A percentile compares a stretch with the other conserved stretches of the same genome.
These are phyloP conservation scores for Rhynchosporium agropyri DNA, from an alignment of 2,329 filamentous ascomycete genomes.

Conservation along the genomic window DNA sequence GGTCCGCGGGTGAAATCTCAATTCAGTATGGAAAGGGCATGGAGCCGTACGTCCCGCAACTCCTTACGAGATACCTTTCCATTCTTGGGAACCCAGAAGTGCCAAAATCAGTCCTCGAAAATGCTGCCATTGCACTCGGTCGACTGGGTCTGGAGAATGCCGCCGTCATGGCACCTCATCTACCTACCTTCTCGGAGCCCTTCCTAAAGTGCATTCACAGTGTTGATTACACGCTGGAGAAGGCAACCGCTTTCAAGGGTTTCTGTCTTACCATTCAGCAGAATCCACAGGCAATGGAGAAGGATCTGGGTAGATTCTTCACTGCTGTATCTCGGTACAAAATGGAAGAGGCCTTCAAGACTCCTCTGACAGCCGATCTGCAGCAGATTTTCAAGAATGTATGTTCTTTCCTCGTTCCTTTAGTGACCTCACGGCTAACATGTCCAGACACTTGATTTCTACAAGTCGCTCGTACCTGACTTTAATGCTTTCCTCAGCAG, in stretches of 20 bases:
- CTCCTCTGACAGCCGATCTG: slow-evolving; percentile 39
- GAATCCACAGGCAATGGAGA: slow-evolving; percentile 92
- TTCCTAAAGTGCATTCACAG: slow-evolving; percentile 83
- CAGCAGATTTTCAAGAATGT: slow-evolving; percentile 41
- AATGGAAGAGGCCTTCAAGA: slow-evolving; percentile 56
- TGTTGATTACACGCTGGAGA: slow-evolving; percentile 88
- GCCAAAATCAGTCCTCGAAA: slow-evolving; percentile 85
- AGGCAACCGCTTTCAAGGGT: slow-evolving; percentile 88
- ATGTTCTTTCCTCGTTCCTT: slow-evolving; percentile 24
- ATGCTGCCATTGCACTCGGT: slow-evolving; percentile 90
- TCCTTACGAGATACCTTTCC: slow-evolving; percentile 75
- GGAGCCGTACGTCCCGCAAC: slow-evolving; percentile 73
- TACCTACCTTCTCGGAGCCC: slow-evolving; percentile 77
- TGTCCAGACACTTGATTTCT: slow-evolving; percentile 52
- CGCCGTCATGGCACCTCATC: slow-evolving; percentile 74
- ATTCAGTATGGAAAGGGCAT: slow-evolving; percentile 77
- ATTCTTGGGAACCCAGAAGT: slow-evolving; percentile 87
- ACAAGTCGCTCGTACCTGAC: slow-evolving; percentile 57
- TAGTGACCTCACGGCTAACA: slow-evolving; percentile 28
- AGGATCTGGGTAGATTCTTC: slow-evolving; percentile 80
- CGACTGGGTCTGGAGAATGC: slow-evolving; percentile 80
- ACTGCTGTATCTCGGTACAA: slow-evolving; percentile 78
- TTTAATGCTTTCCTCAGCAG: slow-evolving; percentile 52
- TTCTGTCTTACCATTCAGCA: slow-evolving; percentile 82
- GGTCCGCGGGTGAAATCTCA: slow-evolving; percentile 92